phyloP scores from a whole-genome alignment of 1,139 yeast genomes.

The Debaryomyces nepalensis region DNA sequence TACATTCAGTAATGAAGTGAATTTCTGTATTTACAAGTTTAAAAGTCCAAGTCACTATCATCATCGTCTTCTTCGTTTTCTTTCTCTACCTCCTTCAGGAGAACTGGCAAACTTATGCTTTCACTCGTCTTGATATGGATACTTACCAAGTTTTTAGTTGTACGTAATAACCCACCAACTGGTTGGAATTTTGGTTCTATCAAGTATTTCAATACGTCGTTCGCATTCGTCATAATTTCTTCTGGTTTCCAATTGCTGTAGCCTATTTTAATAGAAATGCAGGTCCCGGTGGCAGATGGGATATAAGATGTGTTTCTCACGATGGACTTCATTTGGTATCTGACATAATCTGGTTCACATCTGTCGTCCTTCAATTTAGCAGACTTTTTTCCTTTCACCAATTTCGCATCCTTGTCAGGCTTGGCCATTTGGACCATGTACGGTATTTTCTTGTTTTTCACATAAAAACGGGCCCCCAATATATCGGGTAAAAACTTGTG shows the following conservation, averaged over 20 bases:
- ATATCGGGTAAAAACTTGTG: conserved; percentile 60
- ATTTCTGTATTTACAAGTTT: too few species aligned
- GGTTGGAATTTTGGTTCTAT: conserved; percentile 53
- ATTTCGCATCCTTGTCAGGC: conserved; percentile 46
- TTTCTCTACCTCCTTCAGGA: conserved; percentile 21
- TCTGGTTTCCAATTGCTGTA: conserved; percentile 47
- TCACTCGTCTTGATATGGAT: conserved; percentile 65
- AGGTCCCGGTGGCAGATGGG: conserved; percentile 61
- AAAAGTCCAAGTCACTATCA: conserved; percentile 39
- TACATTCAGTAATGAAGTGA: too few species aligned
- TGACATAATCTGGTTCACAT: conserved; percentile 64
- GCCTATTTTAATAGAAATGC: conserved; percentile 58
- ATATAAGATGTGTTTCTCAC: conserved; percentile 62
- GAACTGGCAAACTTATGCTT: conserved; percentile 60
- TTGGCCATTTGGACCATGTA: conserved; percentile 67
- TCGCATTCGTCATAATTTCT: conserved; percentile 56
- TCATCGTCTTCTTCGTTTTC: conserved; percentile 26
- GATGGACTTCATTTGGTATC: conserved; percentile 63
- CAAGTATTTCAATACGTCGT: conserved; percentile 57
- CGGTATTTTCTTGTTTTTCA: conserved; percentile 65
- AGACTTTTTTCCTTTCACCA: conserved; percentile 38
- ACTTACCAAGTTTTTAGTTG: conserved; percentile 48
- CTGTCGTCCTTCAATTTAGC: conserved; percentile 54
- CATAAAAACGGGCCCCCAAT: conserved; percentile 60
- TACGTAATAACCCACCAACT: conserved; percentile 60